Base-by-base conservation (phyloP, 2,329 filamentous ascomycete species). In the Botryotinia calthae region DNA sequence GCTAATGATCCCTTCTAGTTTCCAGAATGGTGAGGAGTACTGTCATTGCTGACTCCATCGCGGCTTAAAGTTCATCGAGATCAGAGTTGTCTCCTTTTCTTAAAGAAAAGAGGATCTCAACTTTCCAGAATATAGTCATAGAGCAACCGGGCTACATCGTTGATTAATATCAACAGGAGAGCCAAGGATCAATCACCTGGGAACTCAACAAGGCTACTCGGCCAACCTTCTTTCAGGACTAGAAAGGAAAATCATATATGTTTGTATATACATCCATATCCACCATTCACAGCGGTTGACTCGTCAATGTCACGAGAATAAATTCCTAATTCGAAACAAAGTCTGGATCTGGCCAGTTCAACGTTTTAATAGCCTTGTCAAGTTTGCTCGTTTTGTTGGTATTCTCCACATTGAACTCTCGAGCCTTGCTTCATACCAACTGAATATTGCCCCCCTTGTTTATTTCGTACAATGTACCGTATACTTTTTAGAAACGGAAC, bases 331-430 rank as follows among this genome's bases (percentile, higher is more conserved):
- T 1, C 25, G 25, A 70, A 71, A 71, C 58, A 31, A 42, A 56
- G 65, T 68, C 65, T 42, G 46, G 48, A 56, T 68, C 65, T 56
- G 58, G 16, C 54, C 42, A 37, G 25, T 63, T 70, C 25, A 40
- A 71, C 31, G 25, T 20, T 63, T 34, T 71, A 44, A 71, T 44
- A 71, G 70, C 61, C 70, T 71, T 71, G 70, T 71, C 70, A 28
- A 58, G 46, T 66, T 66, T 66, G 48, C 69, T 66, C 37, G 59
- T 37, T 66, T 56, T 71, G 59, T 64, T 71, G 56, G 56, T 25
- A n/a, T 40, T n/a, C 22, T 51, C 48, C 28, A 37, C 48, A 28
- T 18, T 25, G 10, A 62, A 37, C 16, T 54, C 20, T 16, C 25
- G 64, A 71, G 59, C 69, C 58, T 71, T 42, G n/a, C 34, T 31